These are phyloP conservation scores for Colletotrichum abscissum DNA, from an alignment of 2,329 filamentous ascomycete genomes.

Conservation along the genomic window DNA sequence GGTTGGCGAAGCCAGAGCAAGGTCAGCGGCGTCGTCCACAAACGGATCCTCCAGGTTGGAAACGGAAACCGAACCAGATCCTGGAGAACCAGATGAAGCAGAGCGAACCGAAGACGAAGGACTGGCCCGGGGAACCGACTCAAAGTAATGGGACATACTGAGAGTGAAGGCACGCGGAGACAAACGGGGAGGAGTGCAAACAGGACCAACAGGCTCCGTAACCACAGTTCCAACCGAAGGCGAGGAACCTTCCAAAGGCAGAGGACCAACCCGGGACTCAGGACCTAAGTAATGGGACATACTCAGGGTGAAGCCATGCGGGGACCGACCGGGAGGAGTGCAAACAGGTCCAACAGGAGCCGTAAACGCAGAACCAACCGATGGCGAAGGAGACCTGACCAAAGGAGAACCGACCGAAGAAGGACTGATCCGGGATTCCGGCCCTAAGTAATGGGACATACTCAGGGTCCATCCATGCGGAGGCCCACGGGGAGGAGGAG, in stretches of 20 bases:
- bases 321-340: too few relatives aligned
- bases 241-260: not conserved
- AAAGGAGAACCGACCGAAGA: not conserved
- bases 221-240: not conserved
- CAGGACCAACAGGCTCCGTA: too few relatives aligned
- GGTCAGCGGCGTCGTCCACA: not conserved
- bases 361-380: not conserved
- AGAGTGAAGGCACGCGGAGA: too few relatives aligned
- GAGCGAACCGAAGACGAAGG: not conserved
- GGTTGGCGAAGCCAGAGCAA: not conserved
- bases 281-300: too few relatives aligned
- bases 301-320: too few relatives aligned
- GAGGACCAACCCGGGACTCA: too few relatives aligned
- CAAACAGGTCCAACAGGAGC: too few relatives aligned
- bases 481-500: not conserved
- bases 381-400: not conserved
- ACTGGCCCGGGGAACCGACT: not conserved
- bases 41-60: not conserved
- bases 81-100: not conserved
- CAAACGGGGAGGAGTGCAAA: too few relatives aligned
- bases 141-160: not conserved
- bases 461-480: slow-evolving; percentile 5
- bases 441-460: slow-evolving; percentile 9
- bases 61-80: not conserved
- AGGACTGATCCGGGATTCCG: too few relatives aligned